These are phyloP conservation scores for Diaporthe batatas DNA, from an alignment of 2,329 filamentous ascomycete genomes.

Conservation along the genomic window DNA sequence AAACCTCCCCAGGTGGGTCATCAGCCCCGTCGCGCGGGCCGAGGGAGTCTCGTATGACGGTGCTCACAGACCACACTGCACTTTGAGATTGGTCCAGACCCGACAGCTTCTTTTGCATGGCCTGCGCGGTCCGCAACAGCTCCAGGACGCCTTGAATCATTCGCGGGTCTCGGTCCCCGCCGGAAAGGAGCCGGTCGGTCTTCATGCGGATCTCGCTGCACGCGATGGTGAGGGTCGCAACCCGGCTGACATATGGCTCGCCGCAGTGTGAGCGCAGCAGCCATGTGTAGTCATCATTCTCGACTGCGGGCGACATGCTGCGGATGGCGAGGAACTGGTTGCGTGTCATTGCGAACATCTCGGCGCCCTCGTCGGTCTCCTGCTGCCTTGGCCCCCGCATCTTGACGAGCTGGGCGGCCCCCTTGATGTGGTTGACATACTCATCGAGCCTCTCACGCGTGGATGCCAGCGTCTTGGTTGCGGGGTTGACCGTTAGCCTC, in stretches of 20 bases:
- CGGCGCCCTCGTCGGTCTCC: slow-evolving; percentile 44
- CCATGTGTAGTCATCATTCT: slow-evolving; percentile 44
- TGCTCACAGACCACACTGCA: slow-evolving; percentile 32
- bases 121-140: slow-evolving; percentile 33
- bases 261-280: slow-evolving; percentile 44
- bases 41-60: not conserved
- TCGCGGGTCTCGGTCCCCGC: slow-evolving; percentile 58
- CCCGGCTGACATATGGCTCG: slow-evolving; percentile 41
- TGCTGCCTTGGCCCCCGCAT: slow-evolving; percentile 43
- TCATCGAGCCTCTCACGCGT: slow-evolving; percentile 43
- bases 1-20: slow-evolving; percentile 41
- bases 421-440: slow-evolving; percentile 45
- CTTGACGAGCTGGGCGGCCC: slow-evolving; percentile 45
- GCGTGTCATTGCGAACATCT: slow-evolving; percentile 45
- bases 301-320: slow-evolving; percentile 43
- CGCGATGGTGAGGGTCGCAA: slow-evolving; percentile 44
- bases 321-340: slow-evolving; percentile 45
- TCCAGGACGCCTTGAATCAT: slow-evolving; percentile 19
- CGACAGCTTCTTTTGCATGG: slow-evolving; percentile 30
- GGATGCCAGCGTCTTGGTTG: slow-evolving; percentile 40
- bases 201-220: slow-evolving; percentile 45
- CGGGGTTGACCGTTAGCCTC: not conserved
- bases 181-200: slow-evolving; percentile 80
- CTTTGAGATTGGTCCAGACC: slow-evolving; percentile 20
- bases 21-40: slow-evolving; percentile 31